These are phyloP conservation scores for Chytridium lagenaria DNA, from an alignment of 371 early-diverging fungal species.

Conservation along the genomic window DNA sequence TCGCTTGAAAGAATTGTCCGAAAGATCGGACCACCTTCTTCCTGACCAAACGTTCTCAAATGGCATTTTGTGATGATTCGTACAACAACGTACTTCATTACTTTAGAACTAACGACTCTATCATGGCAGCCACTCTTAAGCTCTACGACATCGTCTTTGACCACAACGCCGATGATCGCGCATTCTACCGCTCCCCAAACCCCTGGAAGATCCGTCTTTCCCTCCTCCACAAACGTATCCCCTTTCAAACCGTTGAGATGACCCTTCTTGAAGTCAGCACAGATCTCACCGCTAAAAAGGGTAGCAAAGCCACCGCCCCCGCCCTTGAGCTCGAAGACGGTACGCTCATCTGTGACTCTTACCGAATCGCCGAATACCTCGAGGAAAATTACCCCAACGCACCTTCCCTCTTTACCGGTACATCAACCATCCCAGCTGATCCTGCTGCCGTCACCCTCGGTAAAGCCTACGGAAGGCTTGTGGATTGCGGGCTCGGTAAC, in stretches of 20 bases:
- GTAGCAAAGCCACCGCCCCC: slow-evolving; percentile 22
- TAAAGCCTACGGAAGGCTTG: slow-evolving; percentile 28
- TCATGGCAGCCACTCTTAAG: too few species aligned
- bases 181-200: too few species aligned
- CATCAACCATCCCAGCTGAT: background rate
- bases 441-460: slow-evolving; percentile 20
- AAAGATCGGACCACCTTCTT: too few species aligned
- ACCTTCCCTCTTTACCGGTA: slow-evolving; percentile 36
- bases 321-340: slow-evolving; percentile 34
- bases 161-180: slow-evolving; percentile 14
- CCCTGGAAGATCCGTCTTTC: slow-evolving; percentile 38
- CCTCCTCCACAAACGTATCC: slow-evolving; percentile 36
- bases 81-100: too few species aligned
- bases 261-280: slow-evolving; percentile 17
- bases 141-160: slow-evolving; percentile 13
- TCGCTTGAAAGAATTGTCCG: too few species aligned
- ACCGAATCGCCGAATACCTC: slow-evolving; percentile 35
- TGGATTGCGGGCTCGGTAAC: slow-evolving; percentile 35
- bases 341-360: slow-evolving; percentile 33
- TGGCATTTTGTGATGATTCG: too few species aligned
- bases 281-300: background rate
- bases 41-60: too few species aligned
- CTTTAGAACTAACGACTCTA: too few species aligned
- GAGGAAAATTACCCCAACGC: slow-evolving; percentile 35
- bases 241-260: slow-evolving; percentile 21